These are phyloP conservation scores for Arabis hirsuta DNA, from an alignment of 345 rosid species.

Conservation along the genomic window DNA sequence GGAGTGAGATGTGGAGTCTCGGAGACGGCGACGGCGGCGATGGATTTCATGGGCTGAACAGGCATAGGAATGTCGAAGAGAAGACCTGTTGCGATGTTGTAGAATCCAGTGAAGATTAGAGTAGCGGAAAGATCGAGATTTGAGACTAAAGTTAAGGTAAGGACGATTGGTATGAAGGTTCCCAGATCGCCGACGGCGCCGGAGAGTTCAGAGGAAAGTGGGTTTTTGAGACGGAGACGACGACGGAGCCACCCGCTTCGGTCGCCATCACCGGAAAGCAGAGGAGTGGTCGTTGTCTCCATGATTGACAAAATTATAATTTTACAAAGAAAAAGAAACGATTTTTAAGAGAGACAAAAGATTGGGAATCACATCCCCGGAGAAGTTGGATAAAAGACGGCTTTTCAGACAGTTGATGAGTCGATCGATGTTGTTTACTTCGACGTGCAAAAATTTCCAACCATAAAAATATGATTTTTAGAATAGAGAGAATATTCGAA, in stretches of 20 bases:
- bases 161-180: constrained; percentile 78
- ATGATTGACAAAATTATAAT: constrained; percentile 12
- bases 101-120: constrained; percentile 73
- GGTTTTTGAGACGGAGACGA: constrained; percentile 50
- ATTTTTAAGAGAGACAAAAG: no score
- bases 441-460: constrained; percentile 7
- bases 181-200: constrained; percentile 90
- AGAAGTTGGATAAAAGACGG: constrained; percentile 43
- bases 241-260: constrained; percentile 51
- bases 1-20: constrained; percentile 66
- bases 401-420: constrained; percentile 35
- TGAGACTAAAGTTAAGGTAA: constrained; percentile 69
- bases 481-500: no score
- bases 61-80: constrained; percentile 89
- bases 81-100: constrained; percentile 76
- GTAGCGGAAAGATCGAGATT: constrained; percentile 74
- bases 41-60: constrained; percentile 88
- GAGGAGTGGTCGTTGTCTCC: constrained; percentile 45
- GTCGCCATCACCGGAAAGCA: constrained; percentile 31
- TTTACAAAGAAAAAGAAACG: no score
- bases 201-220: constrained; percentile 65
- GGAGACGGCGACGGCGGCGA: constrained; percentile 81
- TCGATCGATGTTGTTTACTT: neutral
- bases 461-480: neutral
- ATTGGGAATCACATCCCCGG: neutral